Percentiles rank a stretch among this genome's conserved stretches.
Evolutionary conservation across 1,139 yeast genomes (phyloP).

Genomic region (Blastobotrys proliferans): DNA sequence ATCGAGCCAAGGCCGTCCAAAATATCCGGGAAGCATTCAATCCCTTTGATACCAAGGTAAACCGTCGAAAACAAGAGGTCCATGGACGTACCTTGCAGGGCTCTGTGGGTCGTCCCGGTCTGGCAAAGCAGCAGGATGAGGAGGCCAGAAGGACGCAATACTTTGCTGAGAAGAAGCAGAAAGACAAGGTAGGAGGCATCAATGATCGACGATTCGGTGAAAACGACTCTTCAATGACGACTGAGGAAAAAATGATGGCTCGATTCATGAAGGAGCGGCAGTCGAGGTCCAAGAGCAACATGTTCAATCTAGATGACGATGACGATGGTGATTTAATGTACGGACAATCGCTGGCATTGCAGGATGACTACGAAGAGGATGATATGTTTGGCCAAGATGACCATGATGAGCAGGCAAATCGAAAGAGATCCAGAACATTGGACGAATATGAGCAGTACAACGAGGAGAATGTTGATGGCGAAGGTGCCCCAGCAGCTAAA

Average conservation of each 20-base stretch:
- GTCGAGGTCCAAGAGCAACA: conserved; percentile 37
- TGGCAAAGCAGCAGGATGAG: conserved; percentile 73
- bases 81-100: conserved; percentile 55
- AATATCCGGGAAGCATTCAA: conserved; percentile 78
- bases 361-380: conserved; percentile 45
- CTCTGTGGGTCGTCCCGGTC: conserved; percentile 69
- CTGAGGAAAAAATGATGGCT: conserved; percentile 92
- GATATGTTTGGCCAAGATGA: conserved; percentile 44
- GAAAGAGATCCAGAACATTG: conserved; percentile 6
- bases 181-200: conserved; percentile 74
- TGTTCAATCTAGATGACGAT: conserved; percentile 60
- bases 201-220: conserved; percentile 93
- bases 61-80: conserved; percentile 63
- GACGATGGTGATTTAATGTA: conserved; percentile 38
- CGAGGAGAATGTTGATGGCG: conserved; percentile 11
- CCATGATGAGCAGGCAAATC: conserved; percentile 16
- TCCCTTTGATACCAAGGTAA: conserved; percentile 74
- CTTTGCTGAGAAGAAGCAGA: conserved; percentile 54
- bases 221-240: conserved; percentile 60
- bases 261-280: conserved; percentile 83
- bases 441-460: neutral
- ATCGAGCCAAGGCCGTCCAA: conserved; percentile 51
- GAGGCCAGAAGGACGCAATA: conserved; percentile 61
- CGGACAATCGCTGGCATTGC: conserved; percentile 61
- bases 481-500: conserved; percentile 42